Conservation (phyloP, 495 filamentous ascomycete genomes). For the Amphirosellinia nigrospora region DNA sequence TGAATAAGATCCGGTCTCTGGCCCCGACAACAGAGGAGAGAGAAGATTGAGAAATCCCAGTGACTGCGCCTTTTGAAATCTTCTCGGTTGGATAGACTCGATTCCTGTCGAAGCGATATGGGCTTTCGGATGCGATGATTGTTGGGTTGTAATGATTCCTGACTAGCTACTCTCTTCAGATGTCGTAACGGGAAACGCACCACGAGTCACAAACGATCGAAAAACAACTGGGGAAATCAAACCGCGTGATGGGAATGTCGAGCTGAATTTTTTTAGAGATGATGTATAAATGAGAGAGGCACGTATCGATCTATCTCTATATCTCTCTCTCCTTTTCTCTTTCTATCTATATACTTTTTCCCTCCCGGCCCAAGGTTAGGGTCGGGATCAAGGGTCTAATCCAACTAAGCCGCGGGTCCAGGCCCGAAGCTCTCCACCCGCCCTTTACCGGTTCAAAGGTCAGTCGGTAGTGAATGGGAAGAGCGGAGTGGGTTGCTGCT, state of each 20-base stretch:
- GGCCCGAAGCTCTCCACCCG: slow-evolving; percentile 5
- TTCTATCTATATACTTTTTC: background rate
- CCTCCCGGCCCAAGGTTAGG: background rate
- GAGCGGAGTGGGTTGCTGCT: background rate
- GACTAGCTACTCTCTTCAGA: background rate
- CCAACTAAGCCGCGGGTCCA: background rate
- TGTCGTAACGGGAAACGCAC: background rate
- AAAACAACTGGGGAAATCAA: background rate
- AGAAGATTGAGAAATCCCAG: background rate
- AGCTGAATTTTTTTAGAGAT: slow-evolving; percentile 2
- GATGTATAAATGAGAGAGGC: background rate
- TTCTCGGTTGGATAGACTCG: no score
- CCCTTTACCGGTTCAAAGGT: background rate
- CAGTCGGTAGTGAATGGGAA: background rate
- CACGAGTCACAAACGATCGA: background rate
- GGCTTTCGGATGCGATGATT: no score
- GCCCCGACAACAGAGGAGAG: no score
- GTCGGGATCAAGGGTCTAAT: slow-evolving; percentile 17
- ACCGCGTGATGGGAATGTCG: background rate
- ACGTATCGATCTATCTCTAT: slow-evolving; percentile 8
- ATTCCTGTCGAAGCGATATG: no score
- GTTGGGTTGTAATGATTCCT: no score
- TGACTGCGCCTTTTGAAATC: background rate
- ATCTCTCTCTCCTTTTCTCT: background rate
- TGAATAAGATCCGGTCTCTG: no score